Evolutionary conservation across 2,329 filamentous ascomycete species (phyloP), one percentile per base, ranked within the genome.

Genomic region (Sclerotinia subarctica): DNA sequence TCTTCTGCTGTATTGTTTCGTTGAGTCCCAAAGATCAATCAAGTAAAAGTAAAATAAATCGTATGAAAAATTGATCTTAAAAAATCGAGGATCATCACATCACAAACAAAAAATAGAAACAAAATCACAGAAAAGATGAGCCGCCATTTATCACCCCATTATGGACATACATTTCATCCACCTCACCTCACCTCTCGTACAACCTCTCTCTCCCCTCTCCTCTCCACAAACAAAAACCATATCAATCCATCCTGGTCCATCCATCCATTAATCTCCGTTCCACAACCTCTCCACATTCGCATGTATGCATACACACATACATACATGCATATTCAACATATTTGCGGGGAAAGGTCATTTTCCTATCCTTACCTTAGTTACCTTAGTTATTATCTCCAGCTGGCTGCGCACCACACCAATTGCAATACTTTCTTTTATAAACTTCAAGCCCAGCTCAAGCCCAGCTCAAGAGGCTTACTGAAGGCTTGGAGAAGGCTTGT

Each of bases 311-410:
- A 35, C 35, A 35, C 29, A 29, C 29, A 29, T 29, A 29, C 29
- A 29, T 29, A 29, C 29, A 29, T 29, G 29, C 29, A 29, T 29
- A 29, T 29, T 2, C 5, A 29, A 29, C n/a, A 29, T 17, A 38
- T 56, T 56, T 56, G 53, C 53, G 29, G 53, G 53, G 53, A 56
- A 54, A 56, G 32, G 53, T 56, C 53, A 56, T 38, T 29, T 29
- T 54, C 35, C 8, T 4, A 42, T 42, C 13, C 38, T 8, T n/a
- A n/a, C n/a, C n/a, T n/a, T n/a, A n/a, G n/a, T n/a, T n/a, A n/a
- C n/a, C n/a, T n/a, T n/a, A n/a, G n/a, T n/a, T n/a, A n/a, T n/a
- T n/a, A n/a, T n/a, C n/a, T n/a, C n/a, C 11, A 13, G 10, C 38
- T 13, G 38, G 3, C n/a, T n/a, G n/a, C n/a, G n/a, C n/a, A n/a